Conservation (phyloP, 2,329 filamentous ascomycete species). For the Samsoniella hepiali region DNA sequence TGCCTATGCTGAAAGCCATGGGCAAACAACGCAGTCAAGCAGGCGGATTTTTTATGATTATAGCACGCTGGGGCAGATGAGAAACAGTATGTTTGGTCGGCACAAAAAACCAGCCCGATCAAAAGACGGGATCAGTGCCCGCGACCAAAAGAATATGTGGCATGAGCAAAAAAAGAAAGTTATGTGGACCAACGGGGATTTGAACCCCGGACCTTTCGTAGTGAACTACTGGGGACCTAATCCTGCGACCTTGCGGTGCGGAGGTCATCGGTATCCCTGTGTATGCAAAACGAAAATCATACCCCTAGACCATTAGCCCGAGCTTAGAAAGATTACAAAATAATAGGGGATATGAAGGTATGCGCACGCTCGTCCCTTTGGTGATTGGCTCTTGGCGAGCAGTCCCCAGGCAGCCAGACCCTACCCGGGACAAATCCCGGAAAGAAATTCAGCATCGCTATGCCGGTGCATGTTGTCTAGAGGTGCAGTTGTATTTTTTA, state of each 20-base stretch:
- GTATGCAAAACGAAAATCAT: slow-evolving; percentile 20
- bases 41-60: too few relatives aligned
- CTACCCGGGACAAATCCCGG: neutral
- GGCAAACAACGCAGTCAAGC: too few relatives aligned
- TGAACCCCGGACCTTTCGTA: slow-evolving; percentile 20
- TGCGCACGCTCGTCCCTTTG: too few relatives aligned
- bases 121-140: too few relatives aligned
- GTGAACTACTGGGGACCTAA: slow-evolving; percentile 15
- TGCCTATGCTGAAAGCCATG: too few relatives aligned
- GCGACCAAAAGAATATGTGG: neutral
- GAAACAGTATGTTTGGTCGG: too few relatives aligned
- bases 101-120: too few relatives aligned
- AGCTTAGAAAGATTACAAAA: neutral
- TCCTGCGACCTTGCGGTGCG: slow-evolving; percentile 18
- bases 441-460: neutral
- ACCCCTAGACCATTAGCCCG: slow-evolving; percentile 19
- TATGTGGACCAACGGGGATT: slow-evolving; percentile 18
- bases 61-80: too few relatives aligned
- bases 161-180: neutral
- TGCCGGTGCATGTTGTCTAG: neutral
- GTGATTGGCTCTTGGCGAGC: too few relatives aligned
- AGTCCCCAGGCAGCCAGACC: too few relatives aligned
- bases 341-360: too few relatives aligned
- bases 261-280: slow-evolving; percentile 18
- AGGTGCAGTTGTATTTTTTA: neutral